A percentile compares a stretch with the other conserved stretches of the same genome.
Evolutionary conservation across 331 rosid genomes (phyloP).

Genomic region (Acacia concinna): DNA sequence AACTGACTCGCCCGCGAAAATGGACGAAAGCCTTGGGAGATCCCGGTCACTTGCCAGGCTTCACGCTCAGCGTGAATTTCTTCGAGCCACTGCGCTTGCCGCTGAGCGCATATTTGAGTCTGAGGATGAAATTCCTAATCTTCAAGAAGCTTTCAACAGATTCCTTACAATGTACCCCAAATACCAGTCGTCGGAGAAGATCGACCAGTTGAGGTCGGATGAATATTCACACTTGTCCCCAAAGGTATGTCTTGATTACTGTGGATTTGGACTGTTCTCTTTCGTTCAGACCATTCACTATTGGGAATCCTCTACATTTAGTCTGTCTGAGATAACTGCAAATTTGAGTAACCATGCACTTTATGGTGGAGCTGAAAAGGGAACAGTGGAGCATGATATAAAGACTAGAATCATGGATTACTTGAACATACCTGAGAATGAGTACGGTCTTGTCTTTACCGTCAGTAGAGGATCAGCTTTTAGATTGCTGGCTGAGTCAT

Average conservation of each 20-base stretch:
- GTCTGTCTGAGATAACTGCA: conserved; percentile 95
- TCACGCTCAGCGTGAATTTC: conserved; percentile 88
- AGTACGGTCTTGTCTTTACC: conserved; percentile 93
- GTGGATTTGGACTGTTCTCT: conserved; percentile 96
- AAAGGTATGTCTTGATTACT: conserved; percentile 98
- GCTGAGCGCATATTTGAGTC: conserved; percentile 78
- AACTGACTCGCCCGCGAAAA: conserved; percentile 56
- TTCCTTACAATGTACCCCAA: conserved; percentile 94
- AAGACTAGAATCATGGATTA: conserved; percentile 88
- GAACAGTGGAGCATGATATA: conserved; percentile 87
- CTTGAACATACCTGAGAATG: conserved; percentile 92
- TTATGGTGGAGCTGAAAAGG: conserved; percentile 88
- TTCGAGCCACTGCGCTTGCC: conserved; percentile 85
- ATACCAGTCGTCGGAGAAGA: conserved; percentile 75
- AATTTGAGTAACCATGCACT: conserved; percentile 93
- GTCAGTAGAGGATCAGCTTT: conserved; percentile 96
- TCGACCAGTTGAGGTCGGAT: conserved; percentile 78
- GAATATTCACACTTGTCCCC: conserved; percentile 82
- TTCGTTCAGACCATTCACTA: conserved; percentile 86
- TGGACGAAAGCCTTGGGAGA: conserved; percentile 66
- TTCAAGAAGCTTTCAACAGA: conserved; percentile 65
- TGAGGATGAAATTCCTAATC: conserved; percentile 64
- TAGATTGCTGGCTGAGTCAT: conserved; percentile 79
- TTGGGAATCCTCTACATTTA: conserved; percentile 96
- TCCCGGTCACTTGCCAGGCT: conserved; percentile 90